Conservation (phyloP, 169 alveolate genomes). For the Eimeria zaria region DNA sequence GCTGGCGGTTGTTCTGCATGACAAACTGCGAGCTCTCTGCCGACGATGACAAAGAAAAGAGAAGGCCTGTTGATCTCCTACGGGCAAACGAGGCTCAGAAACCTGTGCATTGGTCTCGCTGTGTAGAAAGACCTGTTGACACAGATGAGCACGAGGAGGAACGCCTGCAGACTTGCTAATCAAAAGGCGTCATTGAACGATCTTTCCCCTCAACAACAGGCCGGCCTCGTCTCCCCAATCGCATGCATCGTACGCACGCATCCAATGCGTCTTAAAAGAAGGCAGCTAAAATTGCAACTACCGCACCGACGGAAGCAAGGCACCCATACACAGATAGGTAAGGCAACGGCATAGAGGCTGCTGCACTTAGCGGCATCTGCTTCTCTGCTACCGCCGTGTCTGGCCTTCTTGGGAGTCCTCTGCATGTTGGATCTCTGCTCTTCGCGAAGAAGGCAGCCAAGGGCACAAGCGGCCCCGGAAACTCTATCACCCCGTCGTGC, state of each 20-base stretch:
- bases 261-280: background rate
- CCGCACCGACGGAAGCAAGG: background rate
- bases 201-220: slow-evolving; percentile 3
- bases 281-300: background rate
- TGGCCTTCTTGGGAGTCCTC: slow-evolving; percentile 2
- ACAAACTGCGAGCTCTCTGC: background rate
- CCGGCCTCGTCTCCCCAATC: background rate
- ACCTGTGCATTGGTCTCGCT: slow-evolving; percentile 14
- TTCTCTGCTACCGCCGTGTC: slow-evolving; percentile 18
- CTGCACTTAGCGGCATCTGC: slow-evolving; percentile 30
- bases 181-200: background rate
- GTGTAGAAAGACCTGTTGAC: slow-evolving; percentile 36
- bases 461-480: slow-evolving; percentile 64
- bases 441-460: slow-evolving; percentile 67
- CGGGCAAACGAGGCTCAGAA: slow-evolving; percentile 10
- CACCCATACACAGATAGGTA: background rate
- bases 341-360: slow-evolving; percentile 20
- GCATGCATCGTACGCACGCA: background rate
- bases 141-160: background rate
- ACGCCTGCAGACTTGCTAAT: background rate
- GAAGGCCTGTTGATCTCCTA: background rate
- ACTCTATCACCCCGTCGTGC: slow-evolving; percentile 64
- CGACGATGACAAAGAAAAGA: background rate
- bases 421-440: slow-evolving; percentile 65
- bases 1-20: background rate